Evolutionary conservation across 169 alveolate species (phyloP), one percentile per base, ranked within the genome.

Genomic region (Eimeria acervulina): DNA sequence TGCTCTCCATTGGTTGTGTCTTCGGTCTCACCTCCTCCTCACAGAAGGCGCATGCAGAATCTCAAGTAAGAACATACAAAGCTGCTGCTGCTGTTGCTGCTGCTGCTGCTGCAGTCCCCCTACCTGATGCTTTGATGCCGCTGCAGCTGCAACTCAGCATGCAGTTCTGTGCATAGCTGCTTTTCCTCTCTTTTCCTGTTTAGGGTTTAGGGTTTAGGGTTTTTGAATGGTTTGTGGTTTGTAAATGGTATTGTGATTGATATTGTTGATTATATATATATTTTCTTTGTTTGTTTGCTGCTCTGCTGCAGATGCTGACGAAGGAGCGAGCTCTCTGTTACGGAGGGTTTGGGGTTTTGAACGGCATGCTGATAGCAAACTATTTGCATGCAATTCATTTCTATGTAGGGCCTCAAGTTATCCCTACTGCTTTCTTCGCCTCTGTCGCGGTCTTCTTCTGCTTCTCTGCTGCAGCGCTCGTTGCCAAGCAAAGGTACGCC

Each of bases 381-480:
- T 91, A 74, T 17, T 44, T 91, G 26, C 70, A 51, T 52, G 68
- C 84, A 28, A 52, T 91, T 36, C 70, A 91, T 51, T 40, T 55
- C 17, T 80, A 80, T 47, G 38, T 91, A 33, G 84, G 84, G 31
- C 90, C 95, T 6, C 66, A 52, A 15, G 84, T 91, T 23, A 38
- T 91, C 17, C 95, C 95, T 23, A 63, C 95, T 21, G 95, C 95
- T 12, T 91, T 91, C 81, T 52, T 91, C 8, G 91, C 84, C 15
- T 91, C 95, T 59, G 87, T 91, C 51, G 95, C 87, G 13, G 31
- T 91, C 80, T 91, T 91, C 95, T 68, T 68, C 63, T 91, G 90
- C 26, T 84, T 91, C 68, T 91, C 95, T 23, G 95, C 95, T 10
- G 95, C 95, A 12, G 95, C 95, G 6, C 68, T 91, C 33, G 76